Evolutionary conservation across 2,329 filamentous ascomycete species (phyloP).

Genomic region (Chrysoporthe austroafricana): DNA sequence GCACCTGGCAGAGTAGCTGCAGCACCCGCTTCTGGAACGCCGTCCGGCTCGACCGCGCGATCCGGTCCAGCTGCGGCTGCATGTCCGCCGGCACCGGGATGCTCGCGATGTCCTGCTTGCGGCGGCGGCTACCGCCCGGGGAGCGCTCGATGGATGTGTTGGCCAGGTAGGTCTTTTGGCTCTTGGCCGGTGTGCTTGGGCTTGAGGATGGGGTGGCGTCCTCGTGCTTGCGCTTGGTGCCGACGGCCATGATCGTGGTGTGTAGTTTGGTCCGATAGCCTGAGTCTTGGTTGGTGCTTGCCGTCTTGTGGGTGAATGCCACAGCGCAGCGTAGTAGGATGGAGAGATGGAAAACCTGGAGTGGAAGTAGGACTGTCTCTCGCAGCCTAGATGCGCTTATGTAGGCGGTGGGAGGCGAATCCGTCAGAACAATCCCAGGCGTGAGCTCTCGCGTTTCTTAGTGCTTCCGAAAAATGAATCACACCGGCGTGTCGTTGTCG

Average conservation of each 20-base stretch:
- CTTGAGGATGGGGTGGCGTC: not conserved
- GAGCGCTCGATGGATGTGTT: conserved; percentile 17
- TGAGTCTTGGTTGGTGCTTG: not conserved
- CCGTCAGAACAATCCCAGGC: not conserved
- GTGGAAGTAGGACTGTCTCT: not conserved
- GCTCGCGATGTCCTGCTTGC: not conserved
- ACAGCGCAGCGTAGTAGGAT: not conserved
- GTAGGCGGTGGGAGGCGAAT: not conserved
- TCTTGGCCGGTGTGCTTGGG: conserved; percentile 9
- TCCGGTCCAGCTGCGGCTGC: conserved; percentile 48
- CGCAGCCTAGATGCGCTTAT: accelerated
- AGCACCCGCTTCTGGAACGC: conserved; percentile 69
- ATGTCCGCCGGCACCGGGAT: conserved; percentile 33
- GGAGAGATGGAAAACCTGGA: not conserved
- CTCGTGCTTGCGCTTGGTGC: conserved; percentile 10
- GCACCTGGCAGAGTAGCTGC: conserved; percentile 75
- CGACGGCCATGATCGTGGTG: conserved; percentile 15
- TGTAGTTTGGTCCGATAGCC: not conserved
- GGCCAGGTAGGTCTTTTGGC: conserved; percentile 18
- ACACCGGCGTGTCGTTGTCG: conserved; percentile 25
- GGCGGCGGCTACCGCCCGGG: not conserved
- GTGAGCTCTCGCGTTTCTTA: not conserved
- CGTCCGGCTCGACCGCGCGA: conserved; percentile 50
- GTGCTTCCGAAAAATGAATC: conserved; percentile 13
- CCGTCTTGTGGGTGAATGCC: not conserved